These are phyloP conservation scores for Metahyphopichia silvanorum DNA, from an alignment of 805 yeast species.

Conservation along the genomic window DNA sequence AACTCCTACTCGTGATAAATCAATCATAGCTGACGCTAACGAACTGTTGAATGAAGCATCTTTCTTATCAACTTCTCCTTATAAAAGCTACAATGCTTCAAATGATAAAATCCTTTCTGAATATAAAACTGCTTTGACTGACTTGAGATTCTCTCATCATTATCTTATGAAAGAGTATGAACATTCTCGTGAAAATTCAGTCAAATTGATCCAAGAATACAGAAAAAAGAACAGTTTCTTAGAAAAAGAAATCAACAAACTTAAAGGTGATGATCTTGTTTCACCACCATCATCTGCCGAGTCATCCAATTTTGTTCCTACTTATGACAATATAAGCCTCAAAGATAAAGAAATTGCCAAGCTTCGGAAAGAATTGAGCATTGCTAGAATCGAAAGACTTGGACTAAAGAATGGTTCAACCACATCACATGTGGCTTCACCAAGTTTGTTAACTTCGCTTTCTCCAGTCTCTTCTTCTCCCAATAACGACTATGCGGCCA, in stretches of 20 bases:
- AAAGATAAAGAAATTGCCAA: slow-evolving; percentile 41
- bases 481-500: too few relatives aligned
- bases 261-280: slow-evolving; percentile 3
- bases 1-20: slow-evolving; percentile 5
- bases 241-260: slow-evolving; percentile 43
- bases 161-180: slow-evolving; percentile 67
- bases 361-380: slow-evolving; percentile 43
- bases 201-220: slow-evolving; percentile 50
- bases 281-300: slow-evolving; percentile 3
- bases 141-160: slow-evolving; percentile 67
- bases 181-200: slow-evolving; percentile 56
- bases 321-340: slow-evolving; percentile 8
- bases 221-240: slow-evolving; percentile 48
- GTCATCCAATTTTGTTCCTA: slow-evolving; percentile 4
- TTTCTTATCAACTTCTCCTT: slow-evolving; percentile 22
- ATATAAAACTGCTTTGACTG: slow-evolving; percentile 60
- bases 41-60: slow-evolving; percentile 21
- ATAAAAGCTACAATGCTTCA: slow-evolving; percentile 9
- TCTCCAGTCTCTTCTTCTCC: not conserved
- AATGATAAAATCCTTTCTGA: slow-evolving; percentile 24
- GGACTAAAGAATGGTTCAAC: slow-evolving; percentile 21
- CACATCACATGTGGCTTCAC: slow-evolving; percentile 1
- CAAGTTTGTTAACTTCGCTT: slow-evolving; percentile 1
- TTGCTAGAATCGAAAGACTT: slow-evolving; percentile 42
- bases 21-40: slow-evolving; percentile 6